Evolutionary conservation across 805 yeast genomes (phyloP).

Genomic region (Starmerella khaoyaiensis): DNA sequence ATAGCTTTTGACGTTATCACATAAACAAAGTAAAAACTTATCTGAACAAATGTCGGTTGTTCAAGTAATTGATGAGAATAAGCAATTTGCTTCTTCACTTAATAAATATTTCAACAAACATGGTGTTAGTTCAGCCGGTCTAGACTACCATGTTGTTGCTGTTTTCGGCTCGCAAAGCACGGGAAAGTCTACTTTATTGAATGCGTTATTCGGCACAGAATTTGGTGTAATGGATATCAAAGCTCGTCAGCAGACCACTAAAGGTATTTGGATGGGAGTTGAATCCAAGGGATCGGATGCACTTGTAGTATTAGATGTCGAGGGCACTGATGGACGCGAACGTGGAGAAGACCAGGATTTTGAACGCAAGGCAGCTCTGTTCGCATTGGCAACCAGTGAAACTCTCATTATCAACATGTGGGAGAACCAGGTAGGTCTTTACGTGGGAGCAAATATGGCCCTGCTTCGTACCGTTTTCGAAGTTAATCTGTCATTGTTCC

Average conservation of each 20-base stretch:
- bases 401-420: conserved; percentile 83
- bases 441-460: conserved; percentile 97
- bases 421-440: conserved; percentile 94
- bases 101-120: conserved; percentile 25
- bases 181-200: conserved; percentile 86
- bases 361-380: conserved; percentile 89
- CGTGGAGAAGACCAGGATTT: conserved; percentile 98
- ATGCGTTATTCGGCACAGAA: conserved; percentile 68
- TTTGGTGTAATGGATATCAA: conserved; percentile 90
- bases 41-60: conserved; percentile 16
- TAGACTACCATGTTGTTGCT: conserved; percentile 77
- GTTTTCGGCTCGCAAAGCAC: conserved; percentile 97
- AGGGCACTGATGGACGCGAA: conserved; percentile 96
- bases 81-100: conserved; percentile 35
- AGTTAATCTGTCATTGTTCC: conserved; percentile 78
- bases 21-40: too few species aligned
- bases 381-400: conserved; percentile 86
- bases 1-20: too few species aligned
- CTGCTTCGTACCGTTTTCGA: conserved; percentile 89
- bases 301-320: conserved; percentile 73
- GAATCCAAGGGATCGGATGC: conserved; percentile 26
- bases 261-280: conserved; percentile 66
- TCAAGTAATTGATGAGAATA: conserved; percentile 52
- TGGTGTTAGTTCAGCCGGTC: conserved; percentile 33
- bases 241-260: conserved; percentile 74